Conservation (phyloP, 202 grass and related monocot species). For the Dendrocalamus latiflorus region DNA sequence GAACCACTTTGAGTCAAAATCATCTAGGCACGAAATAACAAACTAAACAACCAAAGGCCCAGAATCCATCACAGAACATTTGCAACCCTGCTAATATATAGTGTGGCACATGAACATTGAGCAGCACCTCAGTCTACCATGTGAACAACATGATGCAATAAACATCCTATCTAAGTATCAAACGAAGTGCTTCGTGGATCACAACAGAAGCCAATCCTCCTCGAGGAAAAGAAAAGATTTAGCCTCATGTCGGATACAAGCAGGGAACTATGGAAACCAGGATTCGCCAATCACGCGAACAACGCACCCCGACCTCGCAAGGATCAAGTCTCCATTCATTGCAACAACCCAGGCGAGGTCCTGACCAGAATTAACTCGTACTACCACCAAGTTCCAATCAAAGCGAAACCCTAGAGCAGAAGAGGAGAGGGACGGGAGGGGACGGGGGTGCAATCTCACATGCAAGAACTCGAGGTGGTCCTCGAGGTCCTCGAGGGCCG, state of each 20-base stretch:
- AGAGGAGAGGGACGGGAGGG: no score
- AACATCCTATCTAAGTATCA: not conserved
- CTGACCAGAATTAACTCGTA: not conserved
- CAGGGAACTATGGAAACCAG: not conserved
- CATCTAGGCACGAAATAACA: not conserved
- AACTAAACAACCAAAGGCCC: not conserved
- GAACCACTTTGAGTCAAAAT: not conserved
- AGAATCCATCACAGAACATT: not conserved
- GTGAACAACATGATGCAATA: not conserved
- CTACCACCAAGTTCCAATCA: not conserved
- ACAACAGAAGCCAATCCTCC: not conserved
- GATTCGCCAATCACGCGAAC: not conserved
- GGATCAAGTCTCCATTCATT: not conserved
- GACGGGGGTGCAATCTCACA: slow-evolving; percentile 30
- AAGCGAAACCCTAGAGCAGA: slow-evolving; percentile 30
- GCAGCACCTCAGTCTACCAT: not conserved
- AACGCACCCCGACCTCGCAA: not conserved
- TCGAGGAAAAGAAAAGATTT: not conserved
- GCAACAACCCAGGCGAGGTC: not conserved
- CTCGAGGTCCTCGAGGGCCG: slow-evolving; percentile 80
- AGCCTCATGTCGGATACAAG: not conserved
- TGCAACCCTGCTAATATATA: no score
- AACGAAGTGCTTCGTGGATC: not conserved
- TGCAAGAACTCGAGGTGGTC: slow-evolving; percentile 87
- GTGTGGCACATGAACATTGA: no score